Evolutionary conservation across 305 asterid genomes (phyloP).

Genomic region (Plantago coronopus): DNA sequence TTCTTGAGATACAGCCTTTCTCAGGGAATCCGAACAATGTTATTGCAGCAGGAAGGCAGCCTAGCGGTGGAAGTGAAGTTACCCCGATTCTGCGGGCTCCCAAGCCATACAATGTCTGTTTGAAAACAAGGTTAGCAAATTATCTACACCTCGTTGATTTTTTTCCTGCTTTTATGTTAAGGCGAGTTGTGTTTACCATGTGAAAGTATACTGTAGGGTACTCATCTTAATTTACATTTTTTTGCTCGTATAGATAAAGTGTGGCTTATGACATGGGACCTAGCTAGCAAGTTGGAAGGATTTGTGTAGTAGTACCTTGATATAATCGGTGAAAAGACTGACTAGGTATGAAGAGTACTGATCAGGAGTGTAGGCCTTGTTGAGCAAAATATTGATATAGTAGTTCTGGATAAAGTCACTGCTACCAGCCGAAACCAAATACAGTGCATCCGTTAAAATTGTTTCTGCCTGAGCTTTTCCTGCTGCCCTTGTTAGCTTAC

Average conservation of each 20-base stretch:
- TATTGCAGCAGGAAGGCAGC: slow-evolving; percentile 83
- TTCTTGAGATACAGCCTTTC: slow-evolving; percentile 55
- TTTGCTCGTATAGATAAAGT: too few relatives aligned
- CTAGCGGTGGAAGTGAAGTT: slow-evolving; percentile 72
- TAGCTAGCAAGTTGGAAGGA: too few relatives aligned
- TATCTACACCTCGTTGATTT: neutral
- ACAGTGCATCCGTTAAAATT: slow-evolving; percentile 58
- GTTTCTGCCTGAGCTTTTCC: slow-evolving; percentile 48
- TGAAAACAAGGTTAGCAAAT: neutral
- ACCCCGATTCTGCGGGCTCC: slow-evolving; percentile 92
- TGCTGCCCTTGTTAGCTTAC: slow-evolving; percentile 50
- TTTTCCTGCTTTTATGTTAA: too few relatives aligned
- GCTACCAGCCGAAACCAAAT: slow-evolving; percentile 75
- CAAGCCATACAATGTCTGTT: slow-evolving; percentile 50
- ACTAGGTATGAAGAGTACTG: slow-evolving; percentile 61
- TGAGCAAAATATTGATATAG: slow-evolving; percentile 65
- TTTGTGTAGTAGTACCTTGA: slow-evolving; percentile 39
- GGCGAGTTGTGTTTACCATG: too few relatives aligned
- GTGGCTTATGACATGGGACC: too few relatives aligned
- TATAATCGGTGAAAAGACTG: slow-evolving; percentile 43
- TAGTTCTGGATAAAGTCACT: slow-evolving; percentile 87
- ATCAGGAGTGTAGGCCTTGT: slow-evolving; percentile 46
- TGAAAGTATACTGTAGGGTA: too few relatives aligned
- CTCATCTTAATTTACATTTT: too few relatives aligned
- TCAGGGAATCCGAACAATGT: slow-evolving; percentile 63